phyloP scores from a whole-genome alignment of 1,284 basidiomycete species.

The Cutaneotrichosporon curvatum region DNA sequence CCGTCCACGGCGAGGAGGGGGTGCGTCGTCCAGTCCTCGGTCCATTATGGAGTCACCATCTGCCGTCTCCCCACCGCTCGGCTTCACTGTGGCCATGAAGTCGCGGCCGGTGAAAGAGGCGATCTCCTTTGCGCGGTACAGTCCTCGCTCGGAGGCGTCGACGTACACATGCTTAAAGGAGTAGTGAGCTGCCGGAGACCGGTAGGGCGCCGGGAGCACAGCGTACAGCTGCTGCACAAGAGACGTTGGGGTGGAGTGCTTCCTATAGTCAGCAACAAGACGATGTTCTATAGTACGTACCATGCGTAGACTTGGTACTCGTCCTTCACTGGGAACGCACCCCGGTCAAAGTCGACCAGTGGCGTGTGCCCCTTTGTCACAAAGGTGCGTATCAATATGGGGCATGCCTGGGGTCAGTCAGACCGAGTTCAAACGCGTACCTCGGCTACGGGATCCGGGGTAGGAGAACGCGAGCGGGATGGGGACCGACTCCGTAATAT shows the following conservation, averaged over 20 bases:
- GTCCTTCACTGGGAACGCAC: constrained; percentile 29
- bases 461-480: constrained; percentile 7
- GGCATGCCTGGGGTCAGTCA: constrained; percentile 16
- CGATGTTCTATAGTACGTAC: constrained; percentile 21
- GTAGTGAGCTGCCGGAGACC: constrained; percentile 34
- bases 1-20: background rate
- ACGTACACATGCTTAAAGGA: constrained; percentile 41
- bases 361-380: constrained; percentile 38
- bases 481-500: constrained; percentile 4
- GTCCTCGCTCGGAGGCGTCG: constrained; percentile 34
- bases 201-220: constrained; percentile 34
- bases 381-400: constrained; percentile 41
- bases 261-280: constrained; percentile 21
- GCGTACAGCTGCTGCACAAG: constrained; percentile 36
- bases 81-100: constrained; percentile 14
- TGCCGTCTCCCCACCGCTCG: background rate
- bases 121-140: constrained; percentile 35
- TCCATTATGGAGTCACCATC: constrained; percentile 11
- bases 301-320: constrained; percentile 41
- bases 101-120: constrained; percentile 34
- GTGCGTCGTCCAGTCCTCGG: constrained; percentile 19
- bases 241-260: constrained; percentile 33
- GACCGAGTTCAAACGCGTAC: background rate
- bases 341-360: constrained; percentile 37
- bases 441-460: constrained; percentile 5